Evolutionary conservation across 352 stramenopile species (phyloP), one percentile per base, ranked within the genome.

Genomic region (Phytophthora sp.): DNA sequence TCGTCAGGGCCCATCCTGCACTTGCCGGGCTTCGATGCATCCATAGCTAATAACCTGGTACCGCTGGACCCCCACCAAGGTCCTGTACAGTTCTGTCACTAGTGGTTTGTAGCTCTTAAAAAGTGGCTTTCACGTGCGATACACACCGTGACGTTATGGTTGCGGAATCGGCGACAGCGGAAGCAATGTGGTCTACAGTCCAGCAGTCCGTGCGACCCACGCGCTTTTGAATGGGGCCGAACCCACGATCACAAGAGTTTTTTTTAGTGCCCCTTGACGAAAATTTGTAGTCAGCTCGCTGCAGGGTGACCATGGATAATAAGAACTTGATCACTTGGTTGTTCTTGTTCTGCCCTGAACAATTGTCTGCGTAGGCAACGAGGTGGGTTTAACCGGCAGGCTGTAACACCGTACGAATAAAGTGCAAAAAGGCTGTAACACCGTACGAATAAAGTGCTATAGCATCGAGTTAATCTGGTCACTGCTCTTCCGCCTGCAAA

Each of bases 231-330:
- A 66, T 55, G 38, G 69, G 8, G 18, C 29, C 46, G 15, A 54
- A 54, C 4, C 46, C 46, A 41, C 54, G 59, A 21, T 73, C 59
- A 53, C 46, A 54, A 1, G 52, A 66, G 13, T 65, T 63, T 12
- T 69, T 73, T 0, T 52, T 69, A n/a, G 41, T 63, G 53, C 1
- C 57, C 52, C 20, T 73, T 65, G 4, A 73, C 38, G 11, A 73
- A 69, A 73, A 66, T 26, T 59, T 69, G 35, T 66, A 60, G 24
- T 62, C 30, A 1, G 63, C 44, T 2, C 36, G 20, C 21, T 68
- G 29, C 15, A 63, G n/a, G 6, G 18, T 21, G 0, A 24, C 59
- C 38, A 65, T 66, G 20, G 44, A 31, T 9, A 62, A n/a, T 7
- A 66, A 42, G 7, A 71, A 54, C 41, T 63, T 63, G 24, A 66